phyloP scores from a whole-genome alignment of 1,139 yeast species.

The Taiozyma sp. region DNA sequence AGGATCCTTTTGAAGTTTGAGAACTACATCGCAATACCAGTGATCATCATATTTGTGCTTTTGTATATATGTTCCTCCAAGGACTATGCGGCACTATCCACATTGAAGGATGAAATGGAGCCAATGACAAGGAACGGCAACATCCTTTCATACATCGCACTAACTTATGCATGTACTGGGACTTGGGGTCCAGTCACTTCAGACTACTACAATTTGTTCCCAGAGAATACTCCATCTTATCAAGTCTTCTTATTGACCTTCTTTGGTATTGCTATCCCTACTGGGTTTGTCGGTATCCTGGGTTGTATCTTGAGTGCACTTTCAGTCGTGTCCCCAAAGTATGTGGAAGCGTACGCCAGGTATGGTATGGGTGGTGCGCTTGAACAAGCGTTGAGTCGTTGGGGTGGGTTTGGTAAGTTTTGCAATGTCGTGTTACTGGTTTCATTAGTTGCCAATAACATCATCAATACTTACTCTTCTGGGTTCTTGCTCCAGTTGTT shows the following conservation, averaged over 20 bases:
- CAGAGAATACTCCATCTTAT: constrained; percentile 60
- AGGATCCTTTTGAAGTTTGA: constrained; percentile 65
- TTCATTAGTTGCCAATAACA: constrained; percentile 75
- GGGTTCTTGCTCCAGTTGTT: constrained; percentile 75
- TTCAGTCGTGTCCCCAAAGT: constrained; percentile 52
- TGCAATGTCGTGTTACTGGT: constrained; percentile 61
- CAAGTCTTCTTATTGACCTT: constrained; percentile 59
- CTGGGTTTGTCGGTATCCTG: constrained; percentile 69
- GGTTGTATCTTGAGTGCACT: constrained; percentile 68
- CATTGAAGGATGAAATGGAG: constrained; percentile 32
- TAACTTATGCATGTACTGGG: constrained; percentile 74
- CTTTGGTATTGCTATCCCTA: constrained; percentile 64
- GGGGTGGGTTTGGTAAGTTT: constrained; percentile 81
- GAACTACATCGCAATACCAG: constrained; percentile 63
- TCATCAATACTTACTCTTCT: constrained; percentile 76
- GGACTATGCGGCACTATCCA: constrained; percentile 33
- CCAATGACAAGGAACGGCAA: constrained; percentile 49
- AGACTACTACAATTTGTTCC: constrained; percentile 80
- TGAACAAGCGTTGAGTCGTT: constrained; percentile 58
- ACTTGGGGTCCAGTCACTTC: constrained; percentile 91
- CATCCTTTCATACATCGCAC: constrained; percentile 68
- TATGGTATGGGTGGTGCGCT: constrained; percentile 79
- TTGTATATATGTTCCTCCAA: constrained; percentile 64
- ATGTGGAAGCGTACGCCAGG: constrained; percentile 51
- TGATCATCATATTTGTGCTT: constrained; percentile 59